A percentile compares a stretch with the other conserved stretches of the same genome.
phyloP scores from a whole-genome alignment of 306 rosid species.

The Mimosa bimucronata region DNA sequence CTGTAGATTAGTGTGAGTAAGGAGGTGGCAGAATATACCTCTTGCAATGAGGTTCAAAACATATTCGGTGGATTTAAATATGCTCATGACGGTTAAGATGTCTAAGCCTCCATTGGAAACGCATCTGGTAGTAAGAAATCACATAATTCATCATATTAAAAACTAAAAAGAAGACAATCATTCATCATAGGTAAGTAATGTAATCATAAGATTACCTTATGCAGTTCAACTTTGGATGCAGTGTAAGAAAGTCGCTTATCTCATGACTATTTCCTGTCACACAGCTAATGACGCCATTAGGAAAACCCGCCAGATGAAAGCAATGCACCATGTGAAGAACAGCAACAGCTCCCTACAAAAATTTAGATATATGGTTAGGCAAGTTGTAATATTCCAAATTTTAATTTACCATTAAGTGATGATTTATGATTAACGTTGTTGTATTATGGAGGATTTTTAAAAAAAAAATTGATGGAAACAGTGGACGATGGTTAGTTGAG shows the following conservation, averaged over 20 bases:
- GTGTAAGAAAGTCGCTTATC: conserved; percentile 90
- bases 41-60: background rate
- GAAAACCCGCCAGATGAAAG: conserved; percentile 91
- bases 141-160: background rate
- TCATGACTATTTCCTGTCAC: conserved; percentile 90
- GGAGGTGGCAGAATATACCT: conserved; percentile 10
- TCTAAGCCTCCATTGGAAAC: conserved; percentile 1
- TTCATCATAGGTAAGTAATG: background rate
- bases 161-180: background rate
- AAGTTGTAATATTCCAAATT: too few relatives aligned
- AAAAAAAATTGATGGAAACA: too few relatives aligned
- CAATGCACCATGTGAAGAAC: conserved; percentile 87
- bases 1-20: conserved; percentile 42
- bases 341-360: conserved; percentile 79
- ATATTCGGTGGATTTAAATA: background rate
- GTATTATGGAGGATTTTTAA: too few relatives aligned
- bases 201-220: conserved; percentile 56
- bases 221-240: conserved; percentile 84
- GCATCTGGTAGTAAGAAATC: conserved; percentile 10
- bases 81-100: background rate
- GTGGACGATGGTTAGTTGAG: too few relatives aligned
- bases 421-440: too few relatives aligned
- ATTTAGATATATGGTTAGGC: background rate
- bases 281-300: conserved; percentile 77
- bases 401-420: too few relatives aligned